Evolutionary conservation across 495 filamentous ascomycete species (phyloP).

Genomic region (Penicillium salamii): DNA sequence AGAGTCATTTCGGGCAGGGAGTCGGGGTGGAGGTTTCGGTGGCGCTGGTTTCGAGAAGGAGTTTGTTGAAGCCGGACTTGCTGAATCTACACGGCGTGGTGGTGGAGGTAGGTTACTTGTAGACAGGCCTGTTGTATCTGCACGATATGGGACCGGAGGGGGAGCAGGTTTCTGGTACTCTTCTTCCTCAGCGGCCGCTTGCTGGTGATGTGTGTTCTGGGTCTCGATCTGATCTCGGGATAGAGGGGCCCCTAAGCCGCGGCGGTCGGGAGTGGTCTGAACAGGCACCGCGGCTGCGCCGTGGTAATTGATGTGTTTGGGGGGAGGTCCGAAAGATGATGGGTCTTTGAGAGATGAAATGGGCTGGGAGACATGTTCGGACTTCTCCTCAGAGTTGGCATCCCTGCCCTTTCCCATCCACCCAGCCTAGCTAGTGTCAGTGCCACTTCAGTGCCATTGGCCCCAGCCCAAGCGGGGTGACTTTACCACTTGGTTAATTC

Average conservation of each 20-base stretch:
- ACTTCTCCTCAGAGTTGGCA: constrained; percentile 25
- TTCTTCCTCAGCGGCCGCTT: constrained; percentile 31
- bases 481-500: constrained; percentile 57
- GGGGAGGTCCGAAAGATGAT: constrained; percentile 78
- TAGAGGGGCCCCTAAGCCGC: constrained; percentile 49
- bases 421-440: constrained; percentile 18
- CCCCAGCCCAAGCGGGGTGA: background rate
- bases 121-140: constrained; percentile 67
- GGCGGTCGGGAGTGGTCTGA: constrained; percentile 45
- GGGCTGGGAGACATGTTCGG: constrained; percentile 61
- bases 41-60: constrained; percentile 44
- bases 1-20: constrained; percentile 65
- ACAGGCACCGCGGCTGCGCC: constrained; percentile 47
- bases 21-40: constrained; percentile 62
- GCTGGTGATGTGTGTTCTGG: constrained; percentile 30
- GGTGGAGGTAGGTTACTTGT: constrained; percentile 70
- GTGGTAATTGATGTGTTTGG: constrained; percentile 62
- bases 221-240: constrained; percentile 36
- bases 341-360: constrained; percentile 81
- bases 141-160: constrained; percentile 65
- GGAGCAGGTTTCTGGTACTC: constrained; percentile 41
- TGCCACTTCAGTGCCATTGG: constrained; percentile 9
- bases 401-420: constrained; percentile 53
- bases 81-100: constrained; percentile 55
- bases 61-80: constrained; percentile 30